Evolutionary conservation across 1,284 basidiomycete species (phyloP).

Genomic region (Heterobasidion occidentale): DNA sequence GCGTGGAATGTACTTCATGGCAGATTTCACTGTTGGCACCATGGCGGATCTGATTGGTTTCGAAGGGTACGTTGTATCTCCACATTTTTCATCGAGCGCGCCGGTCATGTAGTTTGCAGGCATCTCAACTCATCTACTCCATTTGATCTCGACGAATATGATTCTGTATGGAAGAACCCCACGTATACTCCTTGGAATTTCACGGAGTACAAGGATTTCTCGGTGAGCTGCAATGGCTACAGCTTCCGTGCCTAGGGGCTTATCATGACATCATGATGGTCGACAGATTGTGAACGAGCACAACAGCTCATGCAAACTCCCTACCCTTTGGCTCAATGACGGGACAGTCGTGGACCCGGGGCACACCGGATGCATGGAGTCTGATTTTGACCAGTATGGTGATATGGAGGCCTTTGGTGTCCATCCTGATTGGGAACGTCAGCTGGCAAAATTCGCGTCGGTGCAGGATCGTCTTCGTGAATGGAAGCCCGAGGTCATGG

Average conservation of each 20-base stretch:
- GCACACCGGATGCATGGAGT: conserved; percentile 63
- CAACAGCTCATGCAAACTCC: conserved; percentile 69
- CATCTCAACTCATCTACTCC: conserved; percentile 75
- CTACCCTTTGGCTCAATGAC: conserved; percentile 73
- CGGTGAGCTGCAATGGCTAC: conserved; percentile 28
- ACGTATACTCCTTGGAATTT: conserved; percentile 79
- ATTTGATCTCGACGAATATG: conserved; percentile 71
- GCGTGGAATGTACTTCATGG: conserved; percentile 83
- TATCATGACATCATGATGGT: not conserved
- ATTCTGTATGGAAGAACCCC: conserved; percentile 71
- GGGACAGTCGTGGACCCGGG: conserved; percentile 54
- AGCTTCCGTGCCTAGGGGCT: not conserved
- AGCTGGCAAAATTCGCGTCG: conserved; percentile 88
- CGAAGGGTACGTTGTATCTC: conserved; percentile 46
- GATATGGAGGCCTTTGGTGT: conserved; percentile 96
- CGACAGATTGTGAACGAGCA: conserved; percentile 55
- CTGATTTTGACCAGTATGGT: conserved; percentile 89
- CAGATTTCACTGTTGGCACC: conserved; percentile 89
- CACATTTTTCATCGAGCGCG: not conserved
- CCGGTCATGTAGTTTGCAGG: conserved; percentile 28
- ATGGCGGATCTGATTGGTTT: conserved; percentile 86
- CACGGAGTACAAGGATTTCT: conserved; percentile 76
- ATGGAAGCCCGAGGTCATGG: conserved; percentile 74
- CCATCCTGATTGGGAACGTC: conserved; percentile 89
- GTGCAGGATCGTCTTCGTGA: conserved; percentile 91